Conservation (phyloP, 805 yeast genomes). For the Cyberlindnera xishuangbannaensis region DNA sequence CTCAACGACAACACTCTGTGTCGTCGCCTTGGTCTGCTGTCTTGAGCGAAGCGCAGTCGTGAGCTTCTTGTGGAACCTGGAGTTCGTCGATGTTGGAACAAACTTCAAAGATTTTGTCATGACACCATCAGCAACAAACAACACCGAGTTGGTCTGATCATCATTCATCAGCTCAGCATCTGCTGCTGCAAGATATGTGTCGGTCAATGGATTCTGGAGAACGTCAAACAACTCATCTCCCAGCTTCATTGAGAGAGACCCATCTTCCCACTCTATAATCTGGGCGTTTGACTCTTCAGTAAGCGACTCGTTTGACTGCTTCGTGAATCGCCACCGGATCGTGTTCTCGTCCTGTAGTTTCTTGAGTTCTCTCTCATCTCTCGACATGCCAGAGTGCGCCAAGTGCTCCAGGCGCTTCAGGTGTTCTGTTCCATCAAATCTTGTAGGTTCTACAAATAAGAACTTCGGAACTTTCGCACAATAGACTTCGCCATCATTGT, state of each 20-base stretch:
- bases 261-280: conserved; percentile 92
- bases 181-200: conserved; percentile 65
- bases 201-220: conserved; percentile 54
- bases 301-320: conserved; percentile 47
- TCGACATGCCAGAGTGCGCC: conserved; percentile 34
- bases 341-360: conserved; percentile 75
- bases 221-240: conserved; percentile 88
- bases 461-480: conserved; percentile 76
- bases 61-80: conserved; percentile 74
- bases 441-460: conserved; percentile 74
- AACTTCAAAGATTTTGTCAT: conserved; percentile 64
- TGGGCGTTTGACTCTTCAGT: conserved; percentile 85
- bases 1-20: conserved; percentile 34
- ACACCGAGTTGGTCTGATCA: conserved; percentile 3
- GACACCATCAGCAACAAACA: conserved; percentile 42
- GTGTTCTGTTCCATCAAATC: conserved; percentile 74
- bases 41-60: conserved; percentile 56
- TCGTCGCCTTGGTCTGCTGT: conserved; percentile 29
- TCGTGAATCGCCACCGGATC: conserved; percentile 89
- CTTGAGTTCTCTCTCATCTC: conserved; percentile 52
- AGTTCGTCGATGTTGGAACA: conserved; percentile 86
- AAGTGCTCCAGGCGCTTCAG: conserved; percentile 42
- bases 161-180: conserved; percentile 1
- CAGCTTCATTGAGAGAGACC: conserved; percentile 74
- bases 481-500: conserved; percentile 31